Evolutionary conservation across 768 basidiomycete species (phyloP).

Genomic region (Lepiota venenata): DNA sequence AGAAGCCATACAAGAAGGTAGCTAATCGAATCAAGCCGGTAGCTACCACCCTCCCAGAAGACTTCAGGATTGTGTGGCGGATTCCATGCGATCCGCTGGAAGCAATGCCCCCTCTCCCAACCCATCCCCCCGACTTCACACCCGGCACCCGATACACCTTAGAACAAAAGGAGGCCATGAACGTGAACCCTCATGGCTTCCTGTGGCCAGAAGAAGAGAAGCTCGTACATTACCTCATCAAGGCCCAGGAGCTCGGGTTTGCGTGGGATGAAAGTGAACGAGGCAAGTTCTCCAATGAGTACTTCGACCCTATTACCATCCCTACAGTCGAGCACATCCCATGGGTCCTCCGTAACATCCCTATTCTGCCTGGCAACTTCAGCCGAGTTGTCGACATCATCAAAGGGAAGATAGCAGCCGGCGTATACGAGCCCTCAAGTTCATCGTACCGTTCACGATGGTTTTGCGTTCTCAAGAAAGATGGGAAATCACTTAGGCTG

Average conservation of each 20-base stretch:
- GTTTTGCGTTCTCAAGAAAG: constrained; percentile 20
- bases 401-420: constrained; percentile 18
- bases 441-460: constrained; percentile 14
- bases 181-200: constrained; percentile 26
- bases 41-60: constrained; percentile 26
- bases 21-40: constrained; percentile 29
- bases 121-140: constrained; percentile 28
- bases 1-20: constrained; percentile 35
- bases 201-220: constrained; percentile 33
- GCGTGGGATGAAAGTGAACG: constrained; percentile 28
- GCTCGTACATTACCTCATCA: constrained; percentile 27
- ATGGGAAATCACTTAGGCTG: constrained; percentile 14
- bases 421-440: constrained; percentile 11
- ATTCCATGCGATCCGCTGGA: constrained; percentile 33
- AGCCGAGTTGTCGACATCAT: constrained; percentile 22
- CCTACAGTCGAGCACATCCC: constrained; percentile 28
- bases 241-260: constrained; percentile 28
- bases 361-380: constrained; percentile 27
- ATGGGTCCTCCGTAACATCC: constrained; percentile 26
- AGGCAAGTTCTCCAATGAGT: constrained; percentile 22
- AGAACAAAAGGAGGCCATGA: constrained; percentile 22
- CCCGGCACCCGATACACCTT: constrained; percentile 22
- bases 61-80: constrained; percentile 24
- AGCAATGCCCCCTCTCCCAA: constrained; percentile 22
- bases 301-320: constrained; percentile 21